Evolutionary conservation across 176 grass and related monocot genomes (phyloP), one percentile per base, ranked within the genome.

Genomic region (Aegilops bicornis): DNA sequence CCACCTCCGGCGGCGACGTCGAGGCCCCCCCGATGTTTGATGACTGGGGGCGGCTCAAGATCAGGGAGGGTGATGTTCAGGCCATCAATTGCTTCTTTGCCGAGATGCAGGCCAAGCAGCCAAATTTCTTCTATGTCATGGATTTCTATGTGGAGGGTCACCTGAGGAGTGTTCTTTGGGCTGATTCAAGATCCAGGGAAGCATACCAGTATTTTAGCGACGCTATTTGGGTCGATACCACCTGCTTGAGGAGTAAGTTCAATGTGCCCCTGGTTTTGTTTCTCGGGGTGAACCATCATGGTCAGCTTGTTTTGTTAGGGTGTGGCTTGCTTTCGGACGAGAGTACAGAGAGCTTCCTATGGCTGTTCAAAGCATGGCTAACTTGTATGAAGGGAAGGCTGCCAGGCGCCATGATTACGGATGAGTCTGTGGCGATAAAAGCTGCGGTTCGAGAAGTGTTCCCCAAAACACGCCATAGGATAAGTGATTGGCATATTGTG

Each of bases 291-390:
- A 95, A 95, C 45, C 84, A 90, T 83, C 93, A 95, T 77, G 91
- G 93, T 12, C 90, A 92, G 71, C 89, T 91, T 73, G 86, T 95
- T 48, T 60, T 92, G 80, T 83, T 95, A 84, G 91, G 93, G 17
- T 95, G 91, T 72, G 91, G 93, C 67, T 91, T 95, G 81, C 88
- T 95, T 84, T 90, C 92, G 3, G 91, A 95, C 87, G 93, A 92
- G 89, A 91, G 90, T 31, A 84, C 91, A 48, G 93, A 92, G 87
- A 95, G 89, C 84, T 87, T 89, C 50, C 79, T 92, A 13, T 95
- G 93, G 91, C 64, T 95, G 76, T 84, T 95, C 73, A 95, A 87
- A 84, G 83, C 91, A 4, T 95, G 93, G 91, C 64, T 88, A 83
- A 87, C 86, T 76, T 94, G 92, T 86, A 94, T 94, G 85, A 80